Base-by-base conservation (phyloP, 306 rosid species). In the Fragaria vesca region DNA sequence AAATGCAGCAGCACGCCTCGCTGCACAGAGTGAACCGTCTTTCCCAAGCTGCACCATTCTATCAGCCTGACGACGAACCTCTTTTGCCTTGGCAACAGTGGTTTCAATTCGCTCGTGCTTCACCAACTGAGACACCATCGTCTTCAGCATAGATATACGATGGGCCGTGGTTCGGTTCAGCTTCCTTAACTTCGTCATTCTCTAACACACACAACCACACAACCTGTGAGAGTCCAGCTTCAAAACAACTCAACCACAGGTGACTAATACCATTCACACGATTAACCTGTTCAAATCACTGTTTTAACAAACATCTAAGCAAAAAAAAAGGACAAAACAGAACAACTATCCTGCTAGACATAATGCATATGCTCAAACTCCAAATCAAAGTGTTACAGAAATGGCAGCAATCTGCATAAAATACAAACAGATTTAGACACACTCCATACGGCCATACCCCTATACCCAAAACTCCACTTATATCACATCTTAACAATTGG, bases 51-150 rank as follows among this genome's bases (percentile, higher is more conserved):
- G 90, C 17, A 95, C 97, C 99, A 95, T 95, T 20, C 84, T 88
- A 84, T 95, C 99, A 5, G 97, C 99, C 46, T 87, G 84, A 66
- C 99, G 88, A n/a, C 97, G 87, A 17, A 95, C 6, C 87, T 95
- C 99, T 72, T 95, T 95, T 15, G 99, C 99, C 97, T 95, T 95
- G 78, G 97, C 86, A 75, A 93, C 87, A 57, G 99, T 95, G 79
- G 99, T 95, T 91, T 95, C 99, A 11, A 95, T 91, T 17, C 99
- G 97, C 82, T 95, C 96, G 58, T 95, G 97, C 90, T 90, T 95
- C 81, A 95, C 97, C 87, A 95, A 72, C 83, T 95, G 97, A 40
- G 99, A 95, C 5, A 95, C 97, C 99, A 95, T 91, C 34, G 97
- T 95, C 86, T 96, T 92, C 68, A 95, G 90, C 99, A 95, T 88